These are phyloP conservation scores for Russula compacta DNA, from an alignment of 768 basidiomycete species.

Conservation along the genomic window DNA sequence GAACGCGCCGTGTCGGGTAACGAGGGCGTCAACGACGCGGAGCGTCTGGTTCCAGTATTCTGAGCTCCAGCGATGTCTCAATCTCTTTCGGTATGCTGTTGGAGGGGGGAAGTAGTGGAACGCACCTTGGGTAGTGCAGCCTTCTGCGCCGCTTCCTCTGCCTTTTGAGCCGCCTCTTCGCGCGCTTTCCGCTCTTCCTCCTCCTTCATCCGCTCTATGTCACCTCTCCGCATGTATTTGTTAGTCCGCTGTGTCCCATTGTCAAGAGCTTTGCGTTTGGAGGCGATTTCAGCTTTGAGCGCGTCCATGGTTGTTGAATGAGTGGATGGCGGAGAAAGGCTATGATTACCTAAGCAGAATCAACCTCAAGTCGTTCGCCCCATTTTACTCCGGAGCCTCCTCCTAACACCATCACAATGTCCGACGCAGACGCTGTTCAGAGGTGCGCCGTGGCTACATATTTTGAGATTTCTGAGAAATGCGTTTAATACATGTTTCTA, in stretches of 20 bases:
- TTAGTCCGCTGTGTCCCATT: slow-evolving; percentile 46
- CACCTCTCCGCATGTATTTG: slow-evolving; percentile 88
- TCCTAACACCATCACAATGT: slow-evolving; percentile 40
- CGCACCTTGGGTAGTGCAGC: slow-evolving; percentile 25
- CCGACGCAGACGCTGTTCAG: slow-evolving; percentile 40
- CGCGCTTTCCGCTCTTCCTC: slow-evolving; percentile 17
- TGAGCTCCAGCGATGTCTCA: slow-evolving; percentile 21
- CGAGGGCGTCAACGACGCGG: slow-evolving; percentile 17
- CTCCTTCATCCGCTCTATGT: slow-evolving; percentile 41
- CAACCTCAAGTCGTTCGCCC: slow-evolving; percentile 4
- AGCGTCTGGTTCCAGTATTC: slow-evolving; percentile 7
- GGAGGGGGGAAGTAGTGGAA: slow-evolving; percentile 20
- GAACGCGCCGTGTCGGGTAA: slow-evolving; percentile 21
- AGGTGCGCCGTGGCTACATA: slow-evolving; percentile 34
- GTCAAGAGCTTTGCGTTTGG: slow-evolving; percentile 73
- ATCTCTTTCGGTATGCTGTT: not conserved
- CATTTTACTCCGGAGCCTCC: slow-evolving; percentile 26
- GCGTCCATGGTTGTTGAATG: slow-evolving; percentile 56
- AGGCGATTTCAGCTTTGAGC: slow-evolving; percentile 80
- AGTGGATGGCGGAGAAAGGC: not conserved
- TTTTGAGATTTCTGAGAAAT: slow-evolving; percentile 14
- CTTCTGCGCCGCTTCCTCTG: slow-evolving; percentile 8
- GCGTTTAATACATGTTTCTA: not conserved
- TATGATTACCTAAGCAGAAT: slow-evolving; percentile 15
- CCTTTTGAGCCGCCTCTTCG: slow-evolving; percentile 16